Evolutionary conservation across 306 rosid genomes (phyloP).

Genomic region (Pterocarpus macrocarpus): DNA sequence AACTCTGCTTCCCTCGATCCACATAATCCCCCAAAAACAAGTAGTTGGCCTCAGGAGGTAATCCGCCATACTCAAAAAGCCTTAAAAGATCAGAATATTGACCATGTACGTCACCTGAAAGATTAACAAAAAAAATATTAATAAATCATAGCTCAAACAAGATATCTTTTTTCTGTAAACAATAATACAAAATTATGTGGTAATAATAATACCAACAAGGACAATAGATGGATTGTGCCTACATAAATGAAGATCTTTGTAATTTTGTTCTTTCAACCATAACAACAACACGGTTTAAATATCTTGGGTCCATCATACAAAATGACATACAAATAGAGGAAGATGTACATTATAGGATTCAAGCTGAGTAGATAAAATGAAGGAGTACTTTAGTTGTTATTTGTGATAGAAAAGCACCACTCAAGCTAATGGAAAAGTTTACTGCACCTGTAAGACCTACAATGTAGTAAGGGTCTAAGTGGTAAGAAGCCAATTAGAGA

Average conservation of each 20-base stretch:
- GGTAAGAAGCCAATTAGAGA: too few species aligned
- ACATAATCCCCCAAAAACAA: conserved; percentile 75
- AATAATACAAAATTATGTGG: conserved; percentile 2
- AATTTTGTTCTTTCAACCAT: conserved; percentile 4
- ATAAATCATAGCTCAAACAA: conserved; percentile 32
- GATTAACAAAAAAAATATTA: conserved; percentile 20
- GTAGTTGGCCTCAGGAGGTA: conserved; percentile 85
- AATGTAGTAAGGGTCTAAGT: not conserved
- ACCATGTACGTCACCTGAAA: conserved; percentile 87
- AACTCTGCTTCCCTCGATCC: conserved; percentile 69
- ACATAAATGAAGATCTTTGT: conserved; percentile 25
- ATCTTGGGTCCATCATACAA: not conserved
- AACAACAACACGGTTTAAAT: not conserved
- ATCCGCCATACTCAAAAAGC: conserved; percentile 87
- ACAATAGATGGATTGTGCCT: conserved; percentile 24
- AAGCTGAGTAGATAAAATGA: not conserved
- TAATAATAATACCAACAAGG: conserved; percentile 22
- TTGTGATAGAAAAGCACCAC: not conserved
- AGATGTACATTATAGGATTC: not conserved
- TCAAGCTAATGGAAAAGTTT: not conserved
- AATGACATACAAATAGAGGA: not conserved
- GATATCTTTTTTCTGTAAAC: conserved; percentile 1
- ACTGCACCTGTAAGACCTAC: not conserved
- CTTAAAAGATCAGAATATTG: conserved; percentile 73
- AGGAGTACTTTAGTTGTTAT: not conserved